Base-by-base conservation (phyloP, 2,329 filamentous ascomycete species). In the Truncatella angustata region DNA sequence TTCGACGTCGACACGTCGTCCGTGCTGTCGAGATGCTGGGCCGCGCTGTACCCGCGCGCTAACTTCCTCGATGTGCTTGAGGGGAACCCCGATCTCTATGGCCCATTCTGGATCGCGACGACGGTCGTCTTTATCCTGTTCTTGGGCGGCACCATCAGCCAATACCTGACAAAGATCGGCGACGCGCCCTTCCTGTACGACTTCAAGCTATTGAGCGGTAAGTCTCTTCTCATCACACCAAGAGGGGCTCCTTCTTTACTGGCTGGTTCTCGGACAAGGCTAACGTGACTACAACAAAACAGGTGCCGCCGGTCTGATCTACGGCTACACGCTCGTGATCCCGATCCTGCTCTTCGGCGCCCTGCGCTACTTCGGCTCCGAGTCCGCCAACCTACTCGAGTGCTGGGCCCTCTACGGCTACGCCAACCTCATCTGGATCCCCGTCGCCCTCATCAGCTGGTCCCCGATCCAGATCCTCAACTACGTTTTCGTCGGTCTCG, bases 61-160 rank as follows among this genome's bases (percentile, higher is more conserved):
- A 97, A 96, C 77, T 99, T 99, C 73, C 86, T 99, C 57, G 94
- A 99, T 67, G 91, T 97, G 32, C 81, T 99, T 24, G 94, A 99
- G 68, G 94, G 94, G 18, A 97, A 97, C 69, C 90, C 94, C 1
- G 94, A 99, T 66, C 76, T 99, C 30, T 99, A 99, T 76, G 93
- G 93, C 1, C 94, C 94, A 1, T 91, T 97, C 67, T 99, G 94
- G 94, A 97, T 99, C 73, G 94, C 94, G 9, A 97, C 94, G 0
- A 97, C 94, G 0, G 94, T 99, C 9, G 87, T 99, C 11, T 82
- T 99, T 57, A 97, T 99, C 54, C 74, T 99, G 28, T 99, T 99
- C 73, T 70, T 99, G 40, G 94, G 93, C 1, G 94, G 94, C 11
- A 97, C 94, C 0, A 96, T 99, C 58, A 95, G 87, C 66, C 88